Evolutionary conservation across 2,329 filamentous ascomycete species (phyloP).

Genomic region (Aciculosporium take): DNA sequence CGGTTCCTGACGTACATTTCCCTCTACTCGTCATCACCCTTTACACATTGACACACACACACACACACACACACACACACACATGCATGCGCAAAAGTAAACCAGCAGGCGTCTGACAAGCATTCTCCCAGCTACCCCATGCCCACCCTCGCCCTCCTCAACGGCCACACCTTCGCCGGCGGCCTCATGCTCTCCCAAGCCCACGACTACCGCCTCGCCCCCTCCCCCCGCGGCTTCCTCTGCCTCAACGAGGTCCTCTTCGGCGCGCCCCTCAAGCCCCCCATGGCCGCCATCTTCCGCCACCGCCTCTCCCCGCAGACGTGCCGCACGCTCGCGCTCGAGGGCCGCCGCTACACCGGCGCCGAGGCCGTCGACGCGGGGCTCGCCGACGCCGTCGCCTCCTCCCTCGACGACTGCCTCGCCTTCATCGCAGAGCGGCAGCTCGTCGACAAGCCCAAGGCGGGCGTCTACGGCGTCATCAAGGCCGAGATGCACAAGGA

Average conservation of each 20-base stretch:
- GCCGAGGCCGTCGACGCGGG: constrained; percentile 49
- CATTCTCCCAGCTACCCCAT: constrained; percentile 61
- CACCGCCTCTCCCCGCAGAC: constrained; percentile 45
- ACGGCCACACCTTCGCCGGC: constrained; percentile 69
- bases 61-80: too few species aligned
- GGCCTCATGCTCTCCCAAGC: constrained; percentile 62
- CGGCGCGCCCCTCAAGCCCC: constrained; percentile 56
- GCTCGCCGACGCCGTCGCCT: constrained; percentile 52
- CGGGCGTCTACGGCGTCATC: constrained; percentile 53
- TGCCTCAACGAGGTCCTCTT: constrained; percentile 76
- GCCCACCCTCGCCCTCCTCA: constrained; percentile 67
- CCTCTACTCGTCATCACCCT: too few species aligned
- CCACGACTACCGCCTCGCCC: constrained; percentile 73
- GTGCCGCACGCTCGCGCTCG: constrained; percentile 55
- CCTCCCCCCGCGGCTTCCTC: constrained; percentile 53
- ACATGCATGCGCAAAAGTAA: constrained; percentile 26
- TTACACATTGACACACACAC: too few species aligned
- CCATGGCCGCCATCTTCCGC: constrained; percentile 63
- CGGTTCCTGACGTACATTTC: constrained; percentile 34
- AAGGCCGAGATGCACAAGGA: constrained; percentile 67
- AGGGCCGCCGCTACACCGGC: constrained; percentile 53
- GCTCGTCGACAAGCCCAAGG: constrained; percentile 46
- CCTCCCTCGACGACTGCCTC: constrained; percentile 42
- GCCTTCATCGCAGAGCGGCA: constrained; percentile 43
- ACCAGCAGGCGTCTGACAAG: too few species aligned